These are phyloP conservation scores for Lagenaria siceraria DNA, from an alignment of 306 rosid species.

Conservation along the genomic window DNA sequence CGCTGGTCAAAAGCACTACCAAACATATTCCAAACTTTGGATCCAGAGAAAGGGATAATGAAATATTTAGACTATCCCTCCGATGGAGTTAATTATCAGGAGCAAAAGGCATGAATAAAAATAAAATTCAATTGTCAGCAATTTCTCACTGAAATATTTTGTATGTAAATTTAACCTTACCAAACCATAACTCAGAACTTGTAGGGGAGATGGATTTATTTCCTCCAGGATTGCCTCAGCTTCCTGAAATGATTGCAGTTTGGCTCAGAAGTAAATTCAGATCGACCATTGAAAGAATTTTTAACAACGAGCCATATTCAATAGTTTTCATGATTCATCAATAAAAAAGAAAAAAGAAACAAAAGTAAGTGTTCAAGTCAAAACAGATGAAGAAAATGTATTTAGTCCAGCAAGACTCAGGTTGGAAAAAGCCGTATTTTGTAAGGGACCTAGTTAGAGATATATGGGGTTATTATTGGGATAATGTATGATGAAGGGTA, in stretches of 20 bases:
- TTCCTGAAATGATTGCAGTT: conserved; percentile 48
- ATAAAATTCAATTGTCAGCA: conserved; percentile 6
- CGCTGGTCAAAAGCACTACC: background rate
- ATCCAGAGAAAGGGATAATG: background rate
- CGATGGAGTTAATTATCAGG: background rate
- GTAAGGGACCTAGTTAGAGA: no score
- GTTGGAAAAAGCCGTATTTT: background rate
- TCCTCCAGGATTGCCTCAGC: conserved; percentile 89
- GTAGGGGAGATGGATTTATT: conserved; percentile 53
- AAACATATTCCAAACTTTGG: background rate
- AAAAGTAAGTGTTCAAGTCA: background rate
- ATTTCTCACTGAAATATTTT: conserved; percentile 2
- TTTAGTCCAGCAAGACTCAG: background rate
- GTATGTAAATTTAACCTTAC: conserved; percentile 35
- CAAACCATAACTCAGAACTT: conserved; percentile 57
- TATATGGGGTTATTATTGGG: no score
- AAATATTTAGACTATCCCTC: background rate
- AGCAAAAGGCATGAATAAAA: conserved; percentile 8
- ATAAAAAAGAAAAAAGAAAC: background rate
- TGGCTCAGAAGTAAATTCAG: background rate
- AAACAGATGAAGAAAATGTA: background rate
- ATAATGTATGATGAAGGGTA: no score
- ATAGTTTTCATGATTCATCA: background rate
- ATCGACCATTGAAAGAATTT: background rate
- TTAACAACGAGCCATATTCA: background rate